Evolutionary conservation across 106 monocot genomes (phyloP).

Genomic region (Platanthera guangdongensis): DNA sequence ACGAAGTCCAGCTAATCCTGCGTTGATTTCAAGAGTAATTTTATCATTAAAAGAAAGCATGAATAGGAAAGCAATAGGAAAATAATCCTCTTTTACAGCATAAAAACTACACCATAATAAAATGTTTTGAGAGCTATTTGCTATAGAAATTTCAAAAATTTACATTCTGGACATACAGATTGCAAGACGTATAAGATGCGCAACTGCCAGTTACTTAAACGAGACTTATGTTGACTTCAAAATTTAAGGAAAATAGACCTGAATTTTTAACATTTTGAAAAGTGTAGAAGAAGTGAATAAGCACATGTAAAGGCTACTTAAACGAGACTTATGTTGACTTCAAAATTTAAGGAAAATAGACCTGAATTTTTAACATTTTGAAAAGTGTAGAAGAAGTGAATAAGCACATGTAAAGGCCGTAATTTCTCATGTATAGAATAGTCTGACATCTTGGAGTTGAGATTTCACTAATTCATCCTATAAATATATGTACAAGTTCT

Average conservation of each 20-base stretch:
- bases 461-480: no score
- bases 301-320: no score
- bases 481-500: no score
- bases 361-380: no score
- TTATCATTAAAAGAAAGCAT: neutral
- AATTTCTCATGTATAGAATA: no score
- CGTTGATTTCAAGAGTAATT: neutral
- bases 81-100: neutral
- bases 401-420: no score
- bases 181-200: neutral
- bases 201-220: neutral
- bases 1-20: slow-evolving; percentile 97
- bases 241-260: neutral
- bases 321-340: no score
- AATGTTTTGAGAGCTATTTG: neutral
- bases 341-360: no score
- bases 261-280: no score
- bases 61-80: neutral
- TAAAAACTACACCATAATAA: neutral
- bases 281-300: no score
- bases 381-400: no score
- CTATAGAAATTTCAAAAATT: neutral
- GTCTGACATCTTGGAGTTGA: no score
- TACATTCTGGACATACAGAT: neutral
- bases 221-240: neutral